Conservation (phyloP, 805 yeast species). For the Candida patagonica region DNA sequence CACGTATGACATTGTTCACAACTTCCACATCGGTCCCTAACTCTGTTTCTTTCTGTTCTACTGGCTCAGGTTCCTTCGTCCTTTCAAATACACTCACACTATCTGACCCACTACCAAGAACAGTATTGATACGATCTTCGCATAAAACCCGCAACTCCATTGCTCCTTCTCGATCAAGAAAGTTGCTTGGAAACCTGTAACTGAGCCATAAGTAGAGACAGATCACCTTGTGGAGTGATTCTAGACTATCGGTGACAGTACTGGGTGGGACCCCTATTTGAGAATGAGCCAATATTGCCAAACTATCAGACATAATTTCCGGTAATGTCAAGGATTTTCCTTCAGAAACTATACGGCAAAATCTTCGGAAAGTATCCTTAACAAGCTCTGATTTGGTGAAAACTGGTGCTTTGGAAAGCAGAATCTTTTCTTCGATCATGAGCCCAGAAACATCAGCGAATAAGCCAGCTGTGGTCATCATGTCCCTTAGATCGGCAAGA, state of each 20-base stretch:
- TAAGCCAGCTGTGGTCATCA: slow-evolving; percentile 34
- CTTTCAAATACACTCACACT: no score
- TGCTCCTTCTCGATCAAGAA: slow-evolving; percentile 71
- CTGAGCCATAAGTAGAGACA: slow-evolving; percentile 76
- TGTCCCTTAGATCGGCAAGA: slow-evolving; percentile 32
- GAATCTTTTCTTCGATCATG: slow-evolving; percentile 47
- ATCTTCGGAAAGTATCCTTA: slow-evolving; percentile 36
- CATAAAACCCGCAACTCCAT: slow-evolving; percentile 56
- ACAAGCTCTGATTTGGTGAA: slow-evolving; percentile 30
- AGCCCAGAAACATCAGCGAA: slow-evolving; percentile 36
- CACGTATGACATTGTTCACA: no score
- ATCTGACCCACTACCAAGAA: slow-evolving; percentile 20
- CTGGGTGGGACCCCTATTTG: slow-evolving; percentile 2
- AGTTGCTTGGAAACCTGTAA: slow-evolving; percentile 75
- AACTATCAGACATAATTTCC: slow-evolving; percentile 33
- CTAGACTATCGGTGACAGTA: slow-evolving; percentile 34
- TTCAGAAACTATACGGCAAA: slow-evolving; percentile 46
- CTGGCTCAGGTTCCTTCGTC: no score
- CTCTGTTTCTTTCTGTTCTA: no score
- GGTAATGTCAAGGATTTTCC: slow-evolving; percentile 47
- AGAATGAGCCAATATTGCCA: slow-evolving; percentile 7
- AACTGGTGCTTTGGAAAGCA: slow-evolving; percentile 56
- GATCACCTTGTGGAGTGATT: slow-evolving; percentile 57
- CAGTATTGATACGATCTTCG: slow-evolving; percentile 44
- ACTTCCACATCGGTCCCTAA: no score